Evolutionary conservation across 495 filamentous ascomycete species (phyloP), one percentile per base, ranked within the genome.

Genomic region (Eremomyces bilateralis): DNA sequence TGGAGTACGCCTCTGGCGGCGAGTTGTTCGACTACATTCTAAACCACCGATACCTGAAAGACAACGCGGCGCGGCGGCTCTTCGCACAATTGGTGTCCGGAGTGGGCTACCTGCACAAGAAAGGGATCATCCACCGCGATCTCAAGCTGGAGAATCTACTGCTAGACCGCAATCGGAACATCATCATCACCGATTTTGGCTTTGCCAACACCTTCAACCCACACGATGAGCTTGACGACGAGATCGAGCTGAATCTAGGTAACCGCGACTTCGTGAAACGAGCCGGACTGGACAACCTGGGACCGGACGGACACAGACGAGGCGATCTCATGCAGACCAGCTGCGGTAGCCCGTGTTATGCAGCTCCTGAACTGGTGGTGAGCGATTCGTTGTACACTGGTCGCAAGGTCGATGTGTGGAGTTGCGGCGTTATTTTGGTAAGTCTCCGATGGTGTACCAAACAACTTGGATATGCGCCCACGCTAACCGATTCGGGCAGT

Each of bases 181-280:
- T 99, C 50, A 95, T 99, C 58, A 95, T 99, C 53, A 95, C 88
- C 0, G 88, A 99, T 56, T 99, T 99, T 53, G 88, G 88, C 3
- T 99, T 99, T 54, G 88, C 88, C 31, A 99, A 99, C 52, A 95
- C 82, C 3, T 99, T 99, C 50, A 73, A 92, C 50, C 71, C 88
- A 1, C 49, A 58, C 20, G 90, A 97, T 50, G 83, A 91, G 49
- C 62, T 99, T 18, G 71, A 68, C 3, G 81, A 92, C 35, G 84
- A 91, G 38, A 73, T 93, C 40, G 90, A 95, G 56, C 65, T 82
- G 49, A 83, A 78, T 40, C 55, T 95, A 30, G 68, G 71, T 21
- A 80, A 88, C 47, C 71, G 76, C 40, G 79, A 91, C 10, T 90
- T 73, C 49, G 75, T 91, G 35, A 82, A 80, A 59, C 61, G 69